A percentile compares a stretch with the other conserved stretches of the same genome.
phyloP scores from a whole-genome alignment of 1,284 basidiomycete genomes.

The Apiotrichum laibachii region DNA sequence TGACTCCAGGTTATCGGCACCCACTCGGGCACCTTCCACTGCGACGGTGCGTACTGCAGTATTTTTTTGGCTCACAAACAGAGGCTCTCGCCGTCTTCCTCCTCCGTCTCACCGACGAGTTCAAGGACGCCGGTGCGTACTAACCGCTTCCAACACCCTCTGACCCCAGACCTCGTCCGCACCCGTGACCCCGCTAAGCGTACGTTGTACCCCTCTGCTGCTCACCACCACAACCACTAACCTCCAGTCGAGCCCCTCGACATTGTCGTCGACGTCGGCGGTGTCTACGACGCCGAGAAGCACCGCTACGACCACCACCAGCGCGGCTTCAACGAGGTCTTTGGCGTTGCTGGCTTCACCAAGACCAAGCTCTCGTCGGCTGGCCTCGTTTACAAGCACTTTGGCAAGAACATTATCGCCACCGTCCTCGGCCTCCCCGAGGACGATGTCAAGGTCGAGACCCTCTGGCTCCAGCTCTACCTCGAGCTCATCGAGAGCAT shows the following conservation, averaged over 20 bases:
- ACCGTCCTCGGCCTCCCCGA: conserved; percentile 58
- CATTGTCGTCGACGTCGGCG: conserved; percentile 98
- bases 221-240: background rate
- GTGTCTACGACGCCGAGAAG: conserved; percentile 75
- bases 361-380: conserved; percentile 88
- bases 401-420: conserved; percentile 83
- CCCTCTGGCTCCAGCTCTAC: conserved; percentile 84
- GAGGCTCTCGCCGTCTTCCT: conserved; percentile 61
- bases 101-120: conserved; percentile 72
- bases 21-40: conserved; percentile 94
- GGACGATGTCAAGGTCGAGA: conserved; percentile 64
- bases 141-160: background rate
- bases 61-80: conserved; percentile 5
- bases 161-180: conserved; percentile 65
- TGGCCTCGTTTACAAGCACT: conserved; percentile 97
- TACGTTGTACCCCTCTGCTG: conserved; percentile 19
- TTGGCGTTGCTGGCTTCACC: conserved; percentile 65
- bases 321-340: conserved; percentile 84
- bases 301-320: conserved; percentile 95
- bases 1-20: conserved; percentile 66
- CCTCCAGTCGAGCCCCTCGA: conserved; percentile 69
- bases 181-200: conserved; percentile 72
- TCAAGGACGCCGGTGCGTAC: conserved; percentile 66
- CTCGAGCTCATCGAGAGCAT: conserved; percentile 90
- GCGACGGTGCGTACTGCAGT: conserved; percentile 67